These are phyloP conservation scores for Xylariaceae sp. DNA, from an alignment of 2,329 filamentous ascomycete genomes.

Conservation along the genomic window DNA sequence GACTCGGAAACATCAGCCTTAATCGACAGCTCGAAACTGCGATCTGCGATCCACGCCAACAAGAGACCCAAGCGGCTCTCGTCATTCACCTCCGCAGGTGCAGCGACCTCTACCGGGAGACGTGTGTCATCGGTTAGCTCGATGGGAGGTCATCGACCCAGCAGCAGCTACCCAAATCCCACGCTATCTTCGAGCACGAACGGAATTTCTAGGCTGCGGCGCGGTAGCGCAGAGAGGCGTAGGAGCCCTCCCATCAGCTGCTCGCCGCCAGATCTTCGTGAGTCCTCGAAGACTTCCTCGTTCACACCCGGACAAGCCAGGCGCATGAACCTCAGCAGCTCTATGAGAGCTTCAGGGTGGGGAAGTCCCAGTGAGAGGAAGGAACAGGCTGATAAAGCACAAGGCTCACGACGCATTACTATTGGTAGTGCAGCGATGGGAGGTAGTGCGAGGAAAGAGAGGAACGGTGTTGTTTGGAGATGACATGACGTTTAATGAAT, in stretches of 20 bases:
- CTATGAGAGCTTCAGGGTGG: constrained; percentile 27
- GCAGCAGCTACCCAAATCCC: constrained; percentile 43
- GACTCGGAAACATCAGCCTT: constrained; percentile 56
- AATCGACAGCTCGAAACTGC: constrained; percentile 62
- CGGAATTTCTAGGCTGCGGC: constrained; percentile 61
- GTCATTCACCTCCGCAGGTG: constrained; percentile 41
- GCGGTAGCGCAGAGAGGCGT: constrained; percentile 57
- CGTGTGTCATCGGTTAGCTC: constrained; percentile 56
- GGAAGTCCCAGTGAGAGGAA: constrained; percentile 34
- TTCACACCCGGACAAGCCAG: constrained; percentile 63
- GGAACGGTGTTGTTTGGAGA: constrained; percentile 32
- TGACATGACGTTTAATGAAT: constrained; percentile 23
- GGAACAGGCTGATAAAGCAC: constrained; percentile 31
- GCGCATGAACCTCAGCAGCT: constrained; percentile 60
- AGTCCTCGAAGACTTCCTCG: constrained; percentile 24
- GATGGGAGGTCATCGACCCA: constrained; percentile 42
- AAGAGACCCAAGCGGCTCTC: constrained; percentile 55
- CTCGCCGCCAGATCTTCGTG: constrained; percentile 53
- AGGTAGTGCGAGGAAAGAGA: constrained; percentile 29
- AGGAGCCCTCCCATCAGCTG: constrained; percentile 61
- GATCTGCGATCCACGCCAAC: constrained; percentile 60
- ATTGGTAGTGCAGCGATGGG: constrained; percentile 48
- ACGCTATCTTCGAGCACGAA: constrained; percentile 58
- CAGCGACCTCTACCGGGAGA: constrained; percentile 42
- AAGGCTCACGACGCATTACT: constrained; percentile 50